Evolutionary conservation across 345 rosid species (phyloP), one percentile per base, ranked within the genome.

Genomic region (thale cress (Arabidopsis thaliana)): DNA sequence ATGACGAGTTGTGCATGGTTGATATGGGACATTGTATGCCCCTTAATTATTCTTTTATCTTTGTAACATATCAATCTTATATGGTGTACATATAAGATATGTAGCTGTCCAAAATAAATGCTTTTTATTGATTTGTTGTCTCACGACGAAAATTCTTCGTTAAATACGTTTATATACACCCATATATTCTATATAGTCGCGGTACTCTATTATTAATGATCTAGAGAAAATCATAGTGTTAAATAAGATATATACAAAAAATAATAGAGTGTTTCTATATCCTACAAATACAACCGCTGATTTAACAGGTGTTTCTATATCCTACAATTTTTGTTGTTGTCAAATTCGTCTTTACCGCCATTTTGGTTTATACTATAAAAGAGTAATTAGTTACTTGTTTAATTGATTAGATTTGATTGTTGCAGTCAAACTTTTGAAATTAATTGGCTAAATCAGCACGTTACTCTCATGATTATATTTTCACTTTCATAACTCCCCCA

Each of bases 401-500:
- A 16, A 16, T 16, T 51, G 65, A 25, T 45, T 69, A 23, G 33
- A 69, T 52, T 59, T 33, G 23, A 69, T 53, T 36, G 32, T 46
- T 70, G 63, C 60, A 77, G 62, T 57, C 67, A 77, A 71, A 58
- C 60, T 64, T 56, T 71, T 14, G 67, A 64, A 65, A 77, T 20
- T 70, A 70, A 77, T 63, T 64, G 59, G 75, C 66, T 56, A 77
- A 63, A 70, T 71, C 30, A 71, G 67, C 80, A 77, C 55, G 76
- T 77, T 77, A 71, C 76, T 56, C 76, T 77, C 76, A 77, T 77
- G 80, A 77, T 77, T 77, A 77, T 48, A 64, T 77, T 25, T 77
- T 77, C 66, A 70, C 80, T 70, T 77, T 77, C 52, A 56, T 59
- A 77, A 70, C 66, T 63, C 53, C 75, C 65, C 80, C 80, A 76